Conservation (phyloP, 2,329 filamentous ascomycete species). For the Claviceps sp. region DNA sequence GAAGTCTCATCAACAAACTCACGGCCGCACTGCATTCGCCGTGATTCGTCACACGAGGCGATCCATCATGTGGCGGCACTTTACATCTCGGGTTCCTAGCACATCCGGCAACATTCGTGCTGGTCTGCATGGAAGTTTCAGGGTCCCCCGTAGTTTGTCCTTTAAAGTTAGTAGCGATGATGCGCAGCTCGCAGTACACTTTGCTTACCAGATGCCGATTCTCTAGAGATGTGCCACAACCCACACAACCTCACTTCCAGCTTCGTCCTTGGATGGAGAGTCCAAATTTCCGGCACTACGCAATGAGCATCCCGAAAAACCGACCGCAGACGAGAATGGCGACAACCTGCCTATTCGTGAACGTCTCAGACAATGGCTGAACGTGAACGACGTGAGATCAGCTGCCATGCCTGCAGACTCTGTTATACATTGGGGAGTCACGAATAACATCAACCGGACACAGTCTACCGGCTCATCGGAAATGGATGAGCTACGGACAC, state of each 20-base stretch:
- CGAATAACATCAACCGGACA: constrained; percentile 19
- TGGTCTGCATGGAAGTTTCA: neutral
- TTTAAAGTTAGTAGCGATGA: constrained; percentile 2
- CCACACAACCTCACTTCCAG: neutral
- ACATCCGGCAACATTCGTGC: neutral
- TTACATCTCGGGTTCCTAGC: constrained; percentile 9
- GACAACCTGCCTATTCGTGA: constrained; percentile 22
- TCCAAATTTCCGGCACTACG: neutral
- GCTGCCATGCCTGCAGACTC: constrained; percentile 13
- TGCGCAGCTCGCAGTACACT: neutral
- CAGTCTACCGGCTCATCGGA: constrained; percentile 21
- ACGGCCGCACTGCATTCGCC: neutral
- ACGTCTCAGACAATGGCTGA: constrained; percentile 28
- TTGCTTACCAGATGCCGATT: neutral
- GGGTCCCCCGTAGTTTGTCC: neutral
- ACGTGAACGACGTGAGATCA: constrained; percentile 18
- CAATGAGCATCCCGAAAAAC: neutral
- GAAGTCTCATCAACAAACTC: neutral
- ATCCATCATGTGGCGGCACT: constrained; percentile 22
- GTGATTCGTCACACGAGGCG: constrained; percentile 19
- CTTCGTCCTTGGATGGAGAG: neutral
- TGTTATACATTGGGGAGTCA: constrained; percentile 14
- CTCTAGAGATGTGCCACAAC: constrained; percentile 9
- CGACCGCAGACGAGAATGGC: neutral
- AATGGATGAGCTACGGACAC: constrained; percentile 16